Conservation (phyloP, 352 stramenopile species). For the Detonula confervacea region DNA sequence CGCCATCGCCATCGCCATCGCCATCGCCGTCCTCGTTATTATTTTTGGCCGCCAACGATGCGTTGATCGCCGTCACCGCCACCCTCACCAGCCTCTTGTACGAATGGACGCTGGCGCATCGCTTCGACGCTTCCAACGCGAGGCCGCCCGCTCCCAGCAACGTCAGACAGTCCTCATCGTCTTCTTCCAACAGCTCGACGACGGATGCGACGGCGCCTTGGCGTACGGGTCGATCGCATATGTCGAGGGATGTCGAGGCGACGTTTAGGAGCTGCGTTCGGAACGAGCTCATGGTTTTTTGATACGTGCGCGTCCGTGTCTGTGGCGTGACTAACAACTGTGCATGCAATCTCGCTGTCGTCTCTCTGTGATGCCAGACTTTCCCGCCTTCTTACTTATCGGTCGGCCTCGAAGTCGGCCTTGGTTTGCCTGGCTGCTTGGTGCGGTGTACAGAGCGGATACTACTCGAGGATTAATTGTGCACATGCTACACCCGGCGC, state of each 20-base stretch:
- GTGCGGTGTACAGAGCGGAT: too few species aligned
- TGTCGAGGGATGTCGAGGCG: conserved; percentile 16
- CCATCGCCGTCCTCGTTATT: too few species aligned
- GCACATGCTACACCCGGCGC: too few species aligned
- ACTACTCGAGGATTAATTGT: too few species aligned
- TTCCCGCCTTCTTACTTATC: too few species aligned
- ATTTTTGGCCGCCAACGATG: background rate
- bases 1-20: background rate
- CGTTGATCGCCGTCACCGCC: conserved; percentile 6
- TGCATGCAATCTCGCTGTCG: too few species aligned
- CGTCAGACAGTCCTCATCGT: background rate
- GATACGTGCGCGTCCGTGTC: too few species aligned
- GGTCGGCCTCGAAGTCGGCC: too few species aligned
- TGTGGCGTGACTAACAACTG: too few species aligned
- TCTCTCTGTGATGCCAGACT: too few species aligned
- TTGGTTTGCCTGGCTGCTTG: too few species aligned
- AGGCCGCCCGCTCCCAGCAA: conserved; percentile 21
- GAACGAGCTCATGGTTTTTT: too few species aligned
- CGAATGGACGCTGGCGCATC: conserved; percentile 1
- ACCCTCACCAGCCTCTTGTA: conserved; percentile 15
- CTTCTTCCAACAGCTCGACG: background rate
- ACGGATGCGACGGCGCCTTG: background rate
- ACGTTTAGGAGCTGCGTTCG: conserved; percentile 6
- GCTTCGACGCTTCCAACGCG: conserved; percentile 1
- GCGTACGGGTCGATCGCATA: background rate